Conservation (phyloP, 176 grass and related monocot species). For the Cenchrus purpureus region DNA sequence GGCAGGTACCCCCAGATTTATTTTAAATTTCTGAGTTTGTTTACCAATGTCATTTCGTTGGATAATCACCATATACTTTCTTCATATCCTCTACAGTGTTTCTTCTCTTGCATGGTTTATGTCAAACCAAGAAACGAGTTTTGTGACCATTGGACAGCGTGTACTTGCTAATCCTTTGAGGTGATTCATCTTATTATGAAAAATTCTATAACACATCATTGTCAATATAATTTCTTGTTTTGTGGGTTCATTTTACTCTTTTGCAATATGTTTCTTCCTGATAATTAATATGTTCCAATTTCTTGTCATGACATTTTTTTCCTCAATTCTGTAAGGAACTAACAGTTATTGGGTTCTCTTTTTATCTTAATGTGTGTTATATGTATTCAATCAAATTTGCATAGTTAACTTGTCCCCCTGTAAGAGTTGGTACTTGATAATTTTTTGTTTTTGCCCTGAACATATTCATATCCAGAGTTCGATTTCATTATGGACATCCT, state of each 20-base stretch:
- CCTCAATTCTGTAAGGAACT: slow-evolving; percentile 6
- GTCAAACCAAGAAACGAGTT: slow-evolving; percentile 99
- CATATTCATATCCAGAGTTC: slow-evolving; percentile 56
- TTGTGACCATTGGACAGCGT: slow-evolving; percentile 97
- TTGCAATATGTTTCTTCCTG: not conserved
- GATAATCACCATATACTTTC: slow-evolving; percentile 5
- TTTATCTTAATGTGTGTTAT: slow-evolving; percentile 17
- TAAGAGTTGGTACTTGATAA: not conserved
- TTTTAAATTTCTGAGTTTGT: slow-evolving; percentile 21
- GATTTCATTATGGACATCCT: slow-evolving; percentile 98
- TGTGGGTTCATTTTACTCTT: not conserved
- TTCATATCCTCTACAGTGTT: slow-evolving; percentile 71
- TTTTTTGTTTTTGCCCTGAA: not conserved
- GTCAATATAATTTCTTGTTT: slow-evolving; percentile 10
- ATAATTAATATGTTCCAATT: not conserved
- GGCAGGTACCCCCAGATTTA: slow-evolving; percentile 58
- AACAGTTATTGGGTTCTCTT: not conserved
- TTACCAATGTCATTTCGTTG: slow-evolving; percentile 11
- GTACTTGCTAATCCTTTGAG: slow-evolving; percentile 97
- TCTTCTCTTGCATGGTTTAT: slow-evolving; percentile 99
- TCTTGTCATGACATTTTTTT: not conserved
- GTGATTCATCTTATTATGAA: slow-evolving; percentile 50
- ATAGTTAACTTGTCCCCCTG: not conserved
- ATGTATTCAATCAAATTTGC: slow-evolving; percentile 26
- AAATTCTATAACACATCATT: slow-evolving; percentile 21